phyloP scores from a whole-genome alignment of 75 land plant species.

The Selaginella tamariscina region DNA sequence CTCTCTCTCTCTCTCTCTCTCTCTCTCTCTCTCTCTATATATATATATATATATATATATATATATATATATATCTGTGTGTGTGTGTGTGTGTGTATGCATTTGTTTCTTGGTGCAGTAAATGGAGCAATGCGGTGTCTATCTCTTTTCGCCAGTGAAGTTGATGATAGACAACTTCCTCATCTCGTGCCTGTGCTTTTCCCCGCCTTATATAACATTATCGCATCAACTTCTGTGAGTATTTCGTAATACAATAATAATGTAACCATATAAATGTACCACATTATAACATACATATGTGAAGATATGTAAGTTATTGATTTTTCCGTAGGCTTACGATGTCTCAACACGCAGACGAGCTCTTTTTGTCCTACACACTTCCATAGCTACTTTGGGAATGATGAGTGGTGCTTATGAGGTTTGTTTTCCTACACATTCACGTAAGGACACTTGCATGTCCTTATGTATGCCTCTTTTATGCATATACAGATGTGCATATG shows the following conservation, averaged over 20 bases:
- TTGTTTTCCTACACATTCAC: not conserved
- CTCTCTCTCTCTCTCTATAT: no score
- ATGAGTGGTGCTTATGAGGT: slow-evolving; percentile 90
- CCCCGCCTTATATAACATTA: slow-evolving; percentile 57
- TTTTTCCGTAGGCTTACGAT: slow-evolving; percentile 49
- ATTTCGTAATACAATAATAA: not conserved
- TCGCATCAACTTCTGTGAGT: slow-evolving; percentile 35
- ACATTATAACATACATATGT: not conserved
- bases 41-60: no score
- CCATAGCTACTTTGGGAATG: slow-evolving; percentile 66
- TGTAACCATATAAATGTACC: not conserved
- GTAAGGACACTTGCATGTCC: not conserved
- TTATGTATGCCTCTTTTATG: not conserved
- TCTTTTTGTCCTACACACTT: slow-evolving; percentile 68
- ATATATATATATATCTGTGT: no score
- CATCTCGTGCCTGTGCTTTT: slow-evolving; percentile 61
- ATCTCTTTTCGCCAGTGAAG: slow-evolving; percentile 66
- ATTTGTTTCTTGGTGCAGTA: slow-evolving; percentile 34
- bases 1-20: no score
- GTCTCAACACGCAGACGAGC: slow-evolving; percentile 61
- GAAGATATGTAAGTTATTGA: not conserved
- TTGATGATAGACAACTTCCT: slow-evolving; percentile 78
- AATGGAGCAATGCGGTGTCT: slow-evolving; percentile 83
- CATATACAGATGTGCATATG: not conserved
- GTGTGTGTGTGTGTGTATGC: no score